These are phyloP conservation scores for Globisporangium irregulare DNA, from an alignment of 352 stramenopile species.

Conservation along the genomic window DNA sequence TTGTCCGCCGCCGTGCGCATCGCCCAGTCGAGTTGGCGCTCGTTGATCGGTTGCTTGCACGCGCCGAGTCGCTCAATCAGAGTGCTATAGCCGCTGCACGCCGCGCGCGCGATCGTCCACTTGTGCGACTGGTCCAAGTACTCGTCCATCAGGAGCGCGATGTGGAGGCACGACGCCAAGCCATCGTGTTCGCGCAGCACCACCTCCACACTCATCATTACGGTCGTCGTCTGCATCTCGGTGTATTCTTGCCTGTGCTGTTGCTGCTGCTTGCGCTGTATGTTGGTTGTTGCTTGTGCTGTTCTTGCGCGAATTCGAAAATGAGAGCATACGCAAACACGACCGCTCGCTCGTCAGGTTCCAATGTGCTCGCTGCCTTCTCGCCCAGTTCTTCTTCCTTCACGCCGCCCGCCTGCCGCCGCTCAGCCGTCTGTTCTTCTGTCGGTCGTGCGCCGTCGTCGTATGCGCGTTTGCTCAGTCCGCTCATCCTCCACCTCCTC, in stretches of 20 bases:
- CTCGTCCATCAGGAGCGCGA: conserved; percentile 41
- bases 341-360: neutral
- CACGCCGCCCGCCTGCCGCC: neutral
- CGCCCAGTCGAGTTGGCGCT: conserved; percentile 62
- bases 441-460: conserved; percentile 2
- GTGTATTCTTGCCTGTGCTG: neutral
- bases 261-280: neutral
- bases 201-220: conserved; percentile 37
- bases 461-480: neutral
- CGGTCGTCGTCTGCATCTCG: conserved; percentile 2
- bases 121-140: conserved; percentile 54
- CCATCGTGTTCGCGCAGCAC: conserved; percentile 43
- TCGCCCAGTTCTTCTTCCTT: neutral
- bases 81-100: conserved; percentile 48
- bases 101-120: conserved; percentile 59
- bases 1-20: conserved; percentile 67
- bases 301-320: conserved; percentile 1
- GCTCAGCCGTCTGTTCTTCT: neutral
- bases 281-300: neutral
- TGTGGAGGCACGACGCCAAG: conserved; percentile 42
- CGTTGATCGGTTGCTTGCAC: conserved; percentile 32
- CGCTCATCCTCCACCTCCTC: neutral
- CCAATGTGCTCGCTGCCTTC: neutral
- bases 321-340: neutral
- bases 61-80: conserved; percentile 48